phyloP scores from a whole-genome alignment of 139 green algal species.

The Picochlorum costavermella region DNA sequence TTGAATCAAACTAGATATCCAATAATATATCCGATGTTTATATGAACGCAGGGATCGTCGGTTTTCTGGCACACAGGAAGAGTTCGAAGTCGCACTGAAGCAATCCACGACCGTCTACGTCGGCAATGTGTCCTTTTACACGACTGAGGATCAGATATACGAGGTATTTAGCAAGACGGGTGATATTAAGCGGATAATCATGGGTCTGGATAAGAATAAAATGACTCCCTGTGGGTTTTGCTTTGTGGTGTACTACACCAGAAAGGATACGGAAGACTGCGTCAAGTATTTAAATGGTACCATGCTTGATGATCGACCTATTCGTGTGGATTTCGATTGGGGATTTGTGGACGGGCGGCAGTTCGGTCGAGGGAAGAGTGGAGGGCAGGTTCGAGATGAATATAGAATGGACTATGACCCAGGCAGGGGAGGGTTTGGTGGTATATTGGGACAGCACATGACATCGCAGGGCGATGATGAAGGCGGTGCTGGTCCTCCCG shows the following conservation, averaged over 20 bases:
- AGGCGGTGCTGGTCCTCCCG: background rate
- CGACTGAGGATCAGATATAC: slow-evolving; percentile 92
- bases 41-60: slow-evolving; percentile 64
- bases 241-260: slow-evolving; percentile 86
- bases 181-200: slow-evolving; percentile 81
- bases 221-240: slow-evolving; percentile 96
- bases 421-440: slow-evolving; percentile 71
- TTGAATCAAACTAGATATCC: background rate
- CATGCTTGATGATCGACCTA: slow-evolving; percentile 82
- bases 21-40: slow-evolving; percentile 3
- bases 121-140: slow-evolving; percentile 97
- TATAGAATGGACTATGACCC: slow-evolving; percentile 88
- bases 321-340: slow-evolving; percentile 97
- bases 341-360: slow-evolving; percentile 92
- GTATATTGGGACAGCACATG: slow-evolving; percentile 34
- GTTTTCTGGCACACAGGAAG: slow-evolving; percentile 71
- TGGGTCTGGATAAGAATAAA: slow-evolving; percentile 88
- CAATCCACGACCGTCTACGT: slow-evolving; percentile 88
- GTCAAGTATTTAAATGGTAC: slow-evolving; percentile 89
- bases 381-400: slow-evolving; percentile 95
- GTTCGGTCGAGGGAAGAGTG: slow-evolving; percentile 80
- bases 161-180: slow-evolving; percentile 75
- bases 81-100: slow-evolving; percentile 67
- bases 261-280: slow-evolving; percentile 68
- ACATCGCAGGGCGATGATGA: slow-evolving; percentile 14